phyloP scores from a whole-genome alignment of 768 basidiomycete genomes.

The Coprinellus aureogranulatus region DNA sequence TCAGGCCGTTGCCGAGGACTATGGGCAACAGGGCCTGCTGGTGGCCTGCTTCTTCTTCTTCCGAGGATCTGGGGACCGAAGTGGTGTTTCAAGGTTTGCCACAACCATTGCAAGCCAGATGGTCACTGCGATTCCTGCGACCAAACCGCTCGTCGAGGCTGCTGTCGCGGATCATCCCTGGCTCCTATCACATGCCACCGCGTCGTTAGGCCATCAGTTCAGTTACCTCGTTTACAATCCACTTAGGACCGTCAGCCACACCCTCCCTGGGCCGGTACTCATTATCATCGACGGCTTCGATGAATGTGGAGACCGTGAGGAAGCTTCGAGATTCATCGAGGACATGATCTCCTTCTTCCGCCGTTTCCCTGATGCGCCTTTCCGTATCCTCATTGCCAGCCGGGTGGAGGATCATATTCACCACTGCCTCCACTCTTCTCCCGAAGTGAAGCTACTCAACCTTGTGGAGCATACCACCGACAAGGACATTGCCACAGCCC shows the following conservation, averaged over 20 bases:
- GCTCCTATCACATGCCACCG: neutral
- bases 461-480: neutral
- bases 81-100: neutral
- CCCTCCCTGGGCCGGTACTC: neutral
- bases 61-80: neutral
- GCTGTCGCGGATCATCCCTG: neutral
- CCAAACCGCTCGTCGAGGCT: neutral
- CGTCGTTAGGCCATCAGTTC: neutral
- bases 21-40: neutral
- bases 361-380: neutral
- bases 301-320: neutral
- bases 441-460: neutral
- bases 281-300: slow-evolving; percentile 3
- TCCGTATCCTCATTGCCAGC: neutral
- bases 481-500: neutral
- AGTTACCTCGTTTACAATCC: neutral
- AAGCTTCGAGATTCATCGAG: neutral
- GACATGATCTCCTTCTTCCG: neutral
- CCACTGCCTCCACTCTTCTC: neutral
- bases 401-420: neutral
- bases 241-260: neutral
- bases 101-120: neutral
- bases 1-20: neutral
- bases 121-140: neutral
- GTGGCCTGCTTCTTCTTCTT: neutral